Conservation (phyloP, 495 filamentous ascomycete genomes). For the Neurospora hispaniola region DNA sequence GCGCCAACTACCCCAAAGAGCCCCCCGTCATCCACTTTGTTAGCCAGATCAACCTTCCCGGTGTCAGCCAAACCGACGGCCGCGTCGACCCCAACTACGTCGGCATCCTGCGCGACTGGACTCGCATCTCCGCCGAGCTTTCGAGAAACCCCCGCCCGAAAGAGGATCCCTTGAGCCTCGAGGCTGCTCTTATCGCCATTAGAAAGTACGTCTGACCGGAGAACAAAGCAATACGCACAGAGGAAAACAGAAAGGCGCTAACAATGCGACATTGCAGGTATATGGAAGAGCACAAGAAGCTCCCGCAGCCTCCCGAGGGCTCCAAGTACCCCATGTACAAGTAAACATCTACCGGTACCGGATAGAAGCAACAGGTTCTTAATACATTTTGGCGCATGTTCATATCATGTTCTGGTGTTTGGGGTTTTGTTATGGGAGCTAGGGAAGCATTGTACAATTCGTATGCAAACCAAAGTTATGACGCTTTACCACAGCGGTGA, state of each 20-base stretch:
- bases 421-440: background rate
- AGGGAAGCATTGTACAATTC: background rate
- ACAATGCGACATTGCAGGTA: constrained; percentile 44
- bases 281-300: constrained; percentile 97
- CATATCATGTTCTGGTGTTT: background rate
- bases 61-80: constrained; percentile 70
- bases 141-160: constrained; percentile 29
- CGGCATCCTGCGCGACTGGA: constrained; percentile 79
- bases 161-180: constrained; percentile 33
- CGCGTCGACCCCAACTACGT: constrained; percentile 78
- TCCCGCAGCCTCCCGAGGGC: constrained; percentile 86
- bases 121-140: constrained; percentile 77
- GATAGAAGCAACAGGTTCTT: background rate
- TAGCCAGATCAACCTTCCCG: constrained; percentile 89
- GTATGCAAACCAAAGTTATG: background rate
- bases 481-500: background rate
- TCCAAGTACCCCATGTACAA: constrained; percentile 49
- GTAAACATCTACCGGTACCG: background rate
- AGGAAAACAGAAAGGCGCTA: constrained; percentile 4
- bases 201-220: constrained; percentile 11
- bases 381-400: background rate
- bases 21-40: constrained; percentile 86
- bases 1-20: constrained; percentile 74
- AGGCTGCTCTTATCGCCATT: constrained; percentile 40
- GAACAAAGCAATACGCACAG: background rate